phyloP scores from a whole-genome alignment of 768 basidiomycete genomes.

The Leucogyrophana mollusca region DNA sequence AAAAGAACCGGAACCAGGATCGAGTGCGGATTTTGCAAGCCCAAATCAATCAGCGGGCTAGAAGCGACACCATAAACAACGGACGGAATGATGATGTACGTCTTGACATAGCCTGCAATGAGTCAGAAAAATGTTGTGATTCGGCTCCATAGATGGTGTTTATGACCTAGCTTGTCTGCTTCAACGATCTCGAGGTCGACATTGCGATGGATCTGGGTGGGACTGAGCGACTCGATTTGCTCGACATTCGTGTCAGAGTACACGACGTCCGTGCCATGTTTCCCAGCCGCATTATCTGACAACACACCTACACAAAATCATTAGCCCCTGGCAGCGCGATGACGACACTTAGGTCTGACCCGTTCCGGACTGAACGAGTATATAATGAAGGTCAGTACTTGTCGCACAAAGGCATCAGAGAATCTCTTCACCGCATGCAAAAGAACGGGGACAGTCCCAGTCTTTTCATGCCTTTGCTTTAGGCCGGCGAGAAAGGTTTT shows the following conservation, averaged over 20 bases:
- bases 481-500: constrained; percentile 51
- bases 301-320: constrained; percentile 44
- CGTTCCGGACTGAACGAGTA: constrained; percentile 46
- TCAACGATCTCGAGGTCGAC: constrained; percentile 47
- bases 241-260: constrained; percentile 50
- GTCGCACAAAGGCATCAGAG: too few species aligned
- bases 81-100: constrained; percentile 48
- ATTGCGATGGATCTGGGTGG: constrained; percentile 46
- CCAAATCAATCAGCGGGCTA: constrained; percentile 14
- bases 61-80: constrained; percentile 22
- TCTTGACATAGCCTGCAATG: constrained; percentile 43
- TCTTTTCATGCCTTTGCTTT: constrained; percentile 42
- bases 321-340: too few species aligned
- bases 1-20: constrained; percentile 24
- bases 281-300: constrained; percentile 44
- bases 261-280: constrained; percentile 32
- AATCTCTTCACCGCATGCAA: constrained; percentile 60
- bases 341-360: too few species aligned
- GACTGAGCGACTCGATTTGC: constrained; percentile 44
- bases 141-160: too few species aligned
- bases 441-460: constrained; percentile 43
- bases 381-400: neutral
- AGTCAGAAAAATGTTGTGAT: constrained; percentile 1
- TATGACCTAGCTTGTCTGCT: constrained; percentile 48
- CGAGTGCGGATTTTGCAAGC: constrained; percentile 21